These are phyloP conservation scores for Ormosia emarginata DNA, from an alignment of 306 rosid species.

Conservation along the genomic window DNA sequence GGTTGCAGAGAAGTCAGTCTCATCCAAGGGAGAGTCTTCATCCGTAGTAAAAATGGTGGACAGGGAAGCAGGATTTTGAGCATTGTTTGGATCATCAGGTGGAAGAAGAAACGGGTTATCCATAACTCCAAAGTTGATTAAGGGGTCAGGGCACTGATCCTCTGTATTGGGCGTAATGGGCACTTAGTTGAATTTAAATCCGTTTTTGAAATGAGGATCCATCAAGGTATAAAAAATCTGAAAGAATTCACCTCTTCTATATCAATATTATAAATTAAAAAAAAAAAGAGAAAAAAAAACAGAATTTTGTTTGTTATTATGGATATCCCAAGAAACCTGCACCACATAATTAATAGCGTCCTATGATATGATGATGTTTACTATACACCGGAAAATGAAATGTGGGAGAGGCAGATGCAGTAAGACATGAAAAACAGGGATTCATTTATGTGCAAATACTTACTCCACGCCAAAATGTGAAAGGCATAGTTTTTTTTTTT, in stretches of 20 bases:
- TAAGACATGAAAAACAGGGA: neutral
- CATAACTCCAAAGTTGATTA: conserved; percentile 16
- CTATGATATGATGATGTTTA: neutral
- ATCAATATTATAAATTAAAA: neutral
- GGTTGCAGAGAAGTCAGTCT: conserved; percentile 43
- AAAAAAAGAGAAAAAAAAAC: neutral
- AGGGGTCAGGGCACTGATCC: conserved; percentile 17
- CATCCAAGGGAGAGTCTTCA: conserved; percentile 46
- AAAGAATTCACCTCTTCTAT: neutral
- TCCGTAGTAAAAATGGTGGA: conserved; percentile 20
- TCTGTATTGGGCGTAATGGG: conserved; percentile 10
- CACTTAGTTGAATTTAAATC: neutral
- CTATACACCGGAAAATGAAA: neutral
- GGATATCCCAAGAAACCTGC: neutral
- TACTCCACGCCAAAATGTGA: neutral
- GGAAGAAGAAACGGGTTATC: conserved; percentile 16
- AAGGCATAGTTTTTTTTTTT: too few relatives aligned
- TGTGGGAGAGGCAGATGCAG: neutral
- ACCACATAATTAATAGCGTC: neutral
- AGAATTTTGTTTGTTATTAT: neutral
- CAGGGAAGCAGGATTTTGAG: neutral
- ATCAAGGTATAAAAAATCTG: neutral
- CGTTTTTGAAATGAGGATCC: conserved; percentile 33
- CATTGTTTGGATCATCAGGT: conserved; percentile 18
- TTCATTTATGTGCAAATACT: neutral